Evolutionary conservation across 768 basidiomycete species (phyloP), one percentile per base, ranked within the genome.

Genomic region (Psilocybe cyanescens): DNA sequence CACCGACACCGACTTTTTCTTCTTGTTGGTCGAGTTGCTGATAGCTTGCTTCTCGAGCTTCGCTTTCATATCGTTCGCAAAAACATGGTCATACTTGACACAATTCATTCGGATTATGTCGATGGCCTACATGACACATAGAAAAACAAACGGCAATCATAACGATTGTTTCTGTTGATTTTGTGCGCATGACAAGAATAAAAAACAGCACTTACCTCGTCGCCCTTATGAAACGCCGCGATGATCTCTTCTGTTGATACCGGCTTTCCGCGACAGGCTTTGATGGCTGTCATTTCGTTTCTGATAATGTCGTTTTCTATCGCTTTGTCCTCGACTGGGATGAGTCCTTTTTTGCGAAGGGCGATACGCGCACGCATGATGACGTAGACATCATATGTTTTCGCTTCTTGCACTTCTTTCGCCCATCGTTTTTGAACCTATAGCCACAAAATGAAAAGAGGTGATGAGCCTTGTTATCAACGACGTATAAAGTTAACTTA

Each of bases 31-130:
- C 33, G 11, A 35, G 11, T 35, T 11, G 33, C 33, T 35, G 33
- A 11, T 35, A 11, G 33, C 33, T 0, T 35, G 11, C 7, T 35
- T 11, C 33, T 7, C 7, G 33, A 35, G 11, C 33, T 35, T 35
- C 11, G 33, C 33, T 35, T 60, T 59, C 19, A 75, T 68, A 44
- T 73, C 67, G 9, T 70, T 49, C 19, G 70, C 69, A 57, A 76
- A 75, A 9, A 61, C 70, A 44, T 70, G 70, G 60, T 76, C 75
- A 56, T 76, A 76, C 7, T 48, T 57, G 8, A 73, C 66, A 31
- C 75, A 76, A 7, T 57, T 63, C 74, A 75, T 72, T 2, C 61
- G 67, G 37, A 76, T 67, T 33, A 76, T 72, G 46, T 73, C 70
- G 35, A 76, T 70, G 8, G 60, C 62, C 74, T 76, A 51, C 12